Evolutionary conservation across 208 protist genomes (phyloP), one percentile per base, ranked within the genome.

Genomic region (Polymyxa betae): DNA sequence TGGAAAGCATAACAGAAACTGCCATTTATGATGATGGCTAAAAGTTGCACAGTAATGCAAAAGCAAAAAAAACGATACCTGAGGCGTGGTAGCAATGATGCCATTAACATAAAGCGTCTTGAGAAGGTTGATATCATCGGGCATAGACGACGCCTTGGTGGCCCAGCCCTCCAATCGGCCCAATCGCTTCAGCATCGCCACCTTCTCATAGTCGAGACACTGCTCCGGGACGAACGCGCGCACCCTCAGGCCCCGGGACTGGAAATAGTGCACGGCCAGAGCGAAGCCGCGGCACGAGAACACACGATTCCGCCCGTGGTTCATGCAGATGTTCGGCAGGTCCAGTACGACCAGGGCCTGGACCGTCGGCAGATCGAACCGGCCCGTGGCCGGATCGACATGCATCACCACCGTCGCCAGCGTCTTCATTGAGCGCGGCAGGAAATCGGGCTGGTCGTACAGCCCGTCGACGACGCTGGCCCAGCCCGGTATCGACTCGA

Each of bases 201-300:
- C 54, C 54, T 66, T 66, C 54, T 66, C 54, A 29, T 66, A 66
- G 54, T 66, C 54, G 54, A 66, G 16, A 66, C 54, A 66, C 16
- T 66, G 16, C 29, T 66, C 54, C 16, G 54, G 54, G 16, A 66
- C 54, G 29, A 66, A 66, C 29, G 54, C 54, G 29, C 29, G 54
- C 20, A 66, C 54, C 29, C 54, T 16, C 16, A 66, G 54, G 29
- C 54, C 54, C 16, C 54, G 54, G 20, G 54, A 16, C 29, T 29
- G 16, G 29, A 66, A 66, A 66, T 66, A 66, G 54, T 66, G 54
- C 16, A 66, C 54, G 54, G 54, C 54, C 20, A 66, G 54, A 16
- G 54, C 54, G 54, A 66, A 29, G 54, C 54, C 54, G 20, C 29
- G 16, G 54, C 54, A 66, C 54, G 54, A 66, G 54, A 66, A 66